phyloP scores from a whole-genome alignment of 2,329 filamentous ascomycete species.

The Bertia moriformis region DNA sequence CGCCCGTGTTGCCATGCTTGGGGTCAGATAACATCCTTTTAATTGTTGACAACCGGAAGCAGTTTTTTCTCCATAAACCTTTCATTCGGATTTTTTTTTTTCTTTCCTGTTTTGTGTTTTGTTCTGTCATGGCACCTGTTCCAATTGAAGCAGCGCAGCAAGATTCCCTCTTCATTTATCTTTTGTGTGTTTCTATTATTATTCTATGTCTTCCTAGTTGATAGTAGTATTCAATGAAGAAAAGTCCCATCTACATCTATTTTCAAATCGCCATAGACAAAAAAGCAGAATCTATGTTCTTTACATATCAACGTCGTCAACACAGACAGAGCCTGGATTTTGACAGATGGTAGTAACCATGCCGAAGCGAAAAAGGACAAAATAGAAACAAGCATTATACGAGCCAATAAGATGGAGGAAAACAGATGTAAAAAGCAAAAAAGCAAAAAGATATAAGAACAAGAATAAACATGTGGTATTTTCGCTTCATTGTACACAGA shows the following conservation, averaged over 20 bases:
- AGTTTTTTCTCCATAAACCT: not conserved
- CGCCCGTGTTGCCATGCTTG: not conserved
- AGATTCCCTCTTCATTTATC: constrained; percentile 20
- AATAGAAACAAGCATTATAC: not conserved
- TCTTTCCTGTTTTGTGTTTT: constrained; percentile 5
- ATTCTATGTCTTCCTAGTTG: constrained; percentile 11
- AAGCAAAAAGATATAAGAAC: constrained; percentile 5
- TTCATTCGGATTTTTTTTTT: constrained; percentile 6
- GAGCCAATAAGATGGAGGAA: not conserved
- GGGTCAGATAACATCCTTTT: not conserved
- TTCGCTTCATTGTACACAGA: constrained; percentile 22
- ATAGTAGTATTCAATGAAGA: constrained; percentile 10
- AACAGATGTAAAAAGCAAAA: not conserved
- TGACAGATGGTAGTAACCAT: not conserved
- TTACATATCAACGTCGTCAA: too few relatives aligned
- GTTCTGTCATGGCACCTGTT: constrained; percentile 7
- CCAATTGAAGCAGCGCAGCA: constrained; percentile 20
- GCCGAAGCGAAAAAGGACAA: not conserved
- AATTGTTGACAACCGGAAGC: not conserved
- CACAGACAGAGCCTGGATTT: too few relatives aligned
- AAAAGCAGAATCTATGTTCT: too few relatives aligned
- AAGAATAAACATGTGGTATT: constrained; percentile 16
- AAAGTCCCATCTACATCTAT: not conserved
- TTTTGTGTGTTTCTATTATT: constrained; percentile 4
- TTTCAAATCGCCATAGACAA: not conserved